Evolutionary conservation across 139 green algal species (phyloP), one percentile per base, ranked within the genome.

Genomic region (Asterochloris sp.): DNA sequence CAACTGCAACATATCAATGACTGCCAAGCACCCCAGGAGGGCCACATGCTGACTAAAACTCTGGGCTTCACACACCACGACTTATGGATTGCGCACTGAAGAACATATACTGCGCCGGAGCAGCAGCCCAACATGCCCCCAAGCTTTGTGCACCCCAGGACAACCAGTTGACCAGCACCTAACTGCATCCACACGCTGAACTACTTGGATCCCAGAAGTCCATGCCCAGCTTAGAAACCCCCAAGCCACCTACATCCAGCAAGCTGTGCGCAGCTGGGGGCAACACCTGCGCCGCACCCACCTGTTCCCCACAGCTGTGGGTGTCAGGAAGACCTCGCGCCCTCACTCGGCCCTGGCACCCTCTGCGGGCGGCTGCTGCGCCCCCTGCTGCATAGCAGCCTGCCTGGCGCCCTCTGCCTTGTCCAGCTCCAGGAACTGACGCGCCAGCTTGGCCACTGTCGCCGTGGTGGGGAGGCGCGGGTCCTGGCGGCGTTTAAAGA

Each of bases 401-500:
- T 24, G 14, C 23, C 2, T n/a, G 60, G n/a, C 28, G 74, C 10
- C 38, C 38, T 54, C 81, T 11, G 16, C 60, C 78, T 26, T 62
- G 63, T 54, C 38, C 78, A 78, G 26, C 16, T 74, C 27, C 77
- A 80, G 19, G 17, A 62, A 11, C 1, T 69, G 76, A 29, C 28
- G 10, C 24, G 84, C 89, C 81, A 73, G 38, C 23, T 78, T 76
- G 29, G 82, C 86, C 11, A 92, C 62, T 10, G n/a, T 60, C 66
- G 84, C 76, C 0, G 89, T 83, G 54, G 80, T 89, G 21, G 85
- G 87, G 26, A 88, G 84, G 19, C 73, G 61, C 17, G 73, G 71
- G 17, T 85, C 78, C 24, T 79, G 38, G 21, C 26, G 68, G 8
- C 88, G 83, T 82, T 96, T 96, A 13, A 94, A 69, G 12, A 94